Conservation (phyloP, 2,329 filamentous ascomycete genomes). For the Didymella segeticola region DNA sequence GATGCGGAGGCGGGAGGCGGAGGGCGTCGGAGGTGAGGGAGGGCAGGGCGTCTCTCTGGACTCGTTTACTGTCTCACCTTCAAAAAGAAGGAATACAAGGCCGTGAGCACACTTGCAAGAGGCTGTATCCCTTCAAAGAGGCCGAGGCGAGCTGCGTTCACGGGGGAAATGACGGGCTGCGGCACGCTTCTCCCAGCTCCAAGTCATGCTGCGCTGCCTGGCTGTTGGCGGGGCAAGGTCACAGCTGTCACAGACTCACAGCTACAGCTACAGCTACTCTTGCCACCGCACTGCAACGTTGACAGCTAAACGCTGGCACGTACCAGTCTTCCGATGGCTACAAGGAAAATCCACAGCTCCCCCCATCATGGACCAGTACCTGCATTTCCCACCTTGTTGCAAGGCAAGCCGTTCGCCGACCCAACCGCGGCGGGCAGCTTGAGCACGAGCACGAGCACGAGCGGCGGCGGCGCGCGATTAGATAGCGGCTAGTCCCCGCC, state of each 20-base stretch:
- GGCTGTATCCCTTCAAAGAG: too few relatives aligned
- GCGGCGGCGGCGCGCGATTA: background rate
- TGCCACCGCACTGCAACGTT: too few relatives aligned
- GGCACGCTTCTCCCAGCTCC: slow-evolving; percentile 5
- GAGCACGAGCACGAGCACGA: too few relatives aligned
- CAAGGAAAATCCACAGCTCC: background rate
- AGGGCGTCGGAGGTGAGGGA: slow-evolving; percentile 19
- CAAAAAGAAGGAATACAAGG: too few relatives aligned
- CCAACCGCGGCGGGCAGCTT: slow-evolving; percentile 12
- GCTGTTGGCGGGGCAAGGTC: slow-evolving; percentile 15
- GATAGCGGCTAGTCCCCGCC: slow-evolving; percentile 9
- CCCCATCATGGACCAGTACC: background rate
- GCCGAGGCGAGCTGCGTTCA: slow-evolving; percentile 1
- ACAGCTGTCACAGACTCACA: too few relatives aligned
- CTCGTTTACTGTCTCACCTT: slow-evolving; percentile 25
- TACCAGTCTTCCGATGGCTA: background rate
- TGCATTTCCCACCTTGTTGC: background rate
- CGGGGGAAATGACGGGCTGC: too few relatives aligned
- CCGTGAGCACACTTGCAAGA: too few relatives aligned
- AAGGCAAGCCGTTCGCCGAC: slow-evolving; percentile 1
- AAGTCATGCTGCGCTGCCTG: slow-evolving; percentile 22
- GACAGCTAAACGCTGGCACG: too few relatives aligned
- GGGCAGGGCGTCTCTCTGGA: too few relatives aligned
- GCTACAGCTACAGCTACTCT: slow-evolving; percentile 5
- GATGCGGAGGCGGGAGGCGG: slow-evolving; percentile 23